A percentile compares a stretch with the other conserved stretches of the same genome.
Conservation (phyloP, 2,329 filamentous ascomycete species). For the Neofusicoccum sp. region DNA sequence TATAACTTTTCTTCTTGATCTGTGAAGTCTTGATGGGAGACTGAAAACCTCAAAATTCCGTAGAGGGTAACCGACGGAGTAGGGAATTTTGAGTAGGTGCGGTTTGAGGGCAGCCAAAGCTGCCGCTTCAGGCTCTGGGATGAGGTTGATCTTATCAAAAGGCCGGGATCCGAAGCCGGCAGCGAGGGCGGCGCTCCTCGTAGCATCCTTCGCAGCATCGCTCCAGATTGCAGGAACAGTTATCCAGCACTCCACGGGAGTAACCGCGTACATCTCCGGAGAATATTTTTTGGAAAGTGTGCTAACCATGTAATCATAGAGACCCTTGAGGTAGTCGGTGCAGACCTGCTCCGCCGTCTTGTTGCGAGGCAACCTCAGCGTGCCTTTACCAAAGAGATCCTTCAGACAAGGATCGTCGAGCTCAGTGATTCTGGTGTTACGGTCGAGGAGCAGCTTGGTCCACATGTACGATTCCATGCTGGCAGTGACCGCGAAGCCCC, state of each 20-base stretch:
- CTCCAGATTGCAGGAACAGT: conserved; percentile 33
- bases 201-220: conserved; percentile 28
- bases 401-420: conserved; percentile 24
- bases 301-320: conserved; percentile 1
- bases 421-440: not conserved
- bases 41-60: too few relatives aligned
- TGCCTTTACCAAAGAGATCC: conserved; percentile 15
- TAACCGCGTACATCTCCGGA: not conserved
- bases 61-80: too few relatives aligned
- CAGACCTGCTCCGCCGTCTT: conserved; percentile 22
- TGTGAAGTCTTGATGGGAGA: too few relatives aligned
- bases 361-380: conserved; percentile 20
- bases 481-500: conserved; percentile 21
- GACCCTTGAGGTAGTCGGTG: conserved; percentile 18
- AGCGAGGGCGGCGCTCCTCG: conserved; percentile 24
- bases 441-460: conserved; percentile 26
- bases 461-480: conserved; percentile 24
- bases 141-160: conserved; percentile 28
- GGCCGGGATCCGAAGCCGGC: conserved; percentile 27
- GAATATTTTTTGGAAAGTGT: conserved; percentile 4
- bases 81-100: not conserved
- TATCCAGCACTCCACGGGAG: conserved; percentile 29
- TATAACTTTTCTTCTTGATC: too few relatives aligned
- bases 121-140: conserved; percentile 32
- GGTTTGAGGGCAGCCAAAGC: conserved; percentile 22